phyloP scores from a whole-genome alignment of 371 early-diverging fungal genomes.

The Rhizomucor miehei region DNA sequence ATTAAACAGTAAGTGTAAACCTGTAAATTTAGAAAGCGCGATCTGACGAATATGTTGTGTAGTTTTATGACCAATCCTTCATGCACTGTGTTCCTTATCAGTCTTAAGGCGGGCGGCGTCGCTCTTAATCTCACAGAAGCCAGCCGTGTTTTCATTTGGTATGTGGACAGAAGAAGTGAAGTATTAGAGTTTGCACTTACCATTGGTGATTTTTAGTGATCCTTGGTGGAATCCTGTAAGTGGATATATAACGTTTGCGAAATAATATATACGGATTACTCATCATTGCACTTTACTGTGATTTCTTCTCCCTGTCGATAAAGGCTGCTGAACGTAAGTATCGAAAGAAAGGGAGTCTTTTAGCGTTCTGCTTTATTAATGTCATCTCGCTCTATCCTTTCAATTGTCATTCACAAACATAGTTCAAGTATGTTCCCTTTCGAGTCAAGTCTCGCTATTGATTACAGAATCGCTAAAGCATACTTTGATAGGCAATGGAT shows the following conservation, averaged over 20 bases:
- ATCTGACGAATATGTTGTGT: background rate
- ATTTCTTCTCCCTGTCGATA: background rate
- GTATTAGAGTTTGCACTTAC: background rate
- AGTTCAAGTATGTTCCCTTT: background rate
- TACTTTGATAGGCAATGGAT: slow-evolving; percentile 73
- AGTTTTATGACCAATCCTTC: slow-evolving; percentile 81
- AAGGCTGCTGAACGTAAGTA: slow-evolving; percentile 46
- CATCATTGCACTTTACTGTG: background rate
- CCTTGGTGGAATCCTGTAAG: slow-evolving; percentile 94
- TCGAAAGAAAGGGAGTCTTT: too few relatives aligned
- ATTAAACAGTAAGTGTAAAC: slow-evolving; percentile 47
- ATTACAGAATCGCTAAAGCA: background rate
- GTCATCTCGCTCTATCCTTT: too few relatives aligned
- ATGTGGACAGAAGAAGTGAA: background rate
- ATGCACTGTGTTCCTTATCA: slow-evolving; percentile 87
- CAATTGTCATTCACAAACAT: background rate
- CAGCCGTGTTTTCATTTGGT: slow-evolving; percentile 80
- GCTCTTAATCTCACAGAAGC: slow-evolving; percentile 96
- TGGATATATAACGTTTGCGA: slow-evolving; percentile 28
- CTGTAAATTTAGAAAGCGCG: background rate
- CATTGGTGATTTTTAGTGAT: slow-evolving; percentile 38
- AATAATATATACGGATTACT: slow-evolving; percentile 15
- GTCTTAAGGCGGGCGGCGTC: slow-evolving; percentile 95
- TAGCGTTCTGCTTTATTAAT: too few relatives aligned
- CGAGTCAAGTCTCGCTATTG: background rate